Evolutionary conservation across 768 basidiomycete species (phyloP), one percentile per base, ranked within the genome.

Genomic region (Lentinula aciculospora): DNA sequence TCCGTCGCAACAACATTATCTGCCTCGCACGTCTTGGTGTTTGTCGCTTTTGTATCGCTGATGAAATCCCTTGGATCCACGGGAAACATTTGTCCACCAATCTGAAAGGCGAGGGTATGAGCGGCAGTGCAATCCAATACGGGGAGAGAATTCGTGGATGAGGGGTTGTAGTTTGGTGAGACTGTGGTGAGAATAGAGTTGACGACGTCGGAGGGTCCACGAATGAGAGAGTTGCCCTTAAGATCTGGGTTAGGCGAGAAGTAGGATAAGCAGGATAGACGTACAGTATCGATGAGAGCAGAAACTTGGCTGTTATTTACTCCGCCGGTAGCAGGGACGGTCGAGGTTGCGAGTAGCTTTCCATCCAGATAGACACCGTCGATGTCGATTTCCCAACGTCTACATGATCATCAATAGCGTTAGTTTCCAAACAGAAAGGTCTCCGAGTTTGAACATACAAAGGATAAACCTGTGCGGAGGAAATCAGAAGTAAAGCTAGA

Each of bases 41-140:
- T 67, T 15, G 66, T 71, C 0, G 67, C 56, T 32, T 63, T 63
- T 12, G 65, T 62, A 37, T 78, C 75, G 15, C 75, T 73, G 37
- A 83, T 75, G 56, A 89, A 85, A 67, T 89, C 88, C 21, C 86
- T 79, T 4, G 88, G 85, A 66, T 89, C 88, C 29, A 88, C 76
- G 0, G 86, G 81, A 65, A 89, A 89, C 58, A 78, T 74, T 71
- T 77, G 70, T 19, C 88, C 86, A 34, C 85, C 85, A 45, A 89
- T 85, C 61, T 81, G 68, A 64, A 88, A 89, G 2, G 77, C 69
- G 31, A 89, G 68, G 1, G 74, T 81, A 57, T 82, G 86, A 8
- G 84, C 77, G 25, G 70, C 68, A 0, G 75, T 68, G 66, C 88
- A 89, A 8, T 81, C 75, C 34, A 86, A 57, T 2, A 63, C 59